Conservation (phyloP, 2,329 filamentous ascomycete species). For the Exophiala sideris region DNA sequence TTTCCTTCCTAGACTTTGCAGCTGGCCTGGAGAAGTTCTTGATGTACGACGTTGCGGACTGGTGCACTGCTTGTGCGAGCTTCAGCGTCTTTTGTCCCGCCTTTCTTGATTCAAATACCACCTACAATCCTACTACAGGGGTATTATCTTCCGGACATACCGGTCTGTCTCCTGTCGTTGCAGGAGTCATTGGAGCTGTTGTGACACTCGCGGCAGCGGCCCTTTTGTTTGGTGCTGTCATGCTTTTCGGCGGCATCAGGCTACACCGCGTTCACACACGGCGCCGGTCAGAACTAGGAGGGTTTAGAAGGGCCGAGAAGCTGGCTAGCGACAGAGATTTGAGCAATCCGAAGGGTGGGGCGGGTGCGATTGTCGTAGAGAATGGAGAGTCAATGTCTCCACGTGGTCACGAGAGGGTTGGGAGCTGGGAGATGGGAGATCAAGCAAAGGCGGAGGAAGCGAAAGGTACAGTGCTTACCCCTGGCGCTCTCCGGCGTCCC, state of each 20-base stretch:
- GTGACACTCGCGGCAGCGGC: conserved; percentile 48
- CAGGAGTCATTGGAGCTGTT: conserved; percentile 56
- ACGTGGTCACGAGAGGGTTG: conserved; percentile 51
- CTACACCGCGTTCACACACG: conserved; percentile 37
- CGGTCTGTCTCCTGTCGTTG: conserved; percentile 40
- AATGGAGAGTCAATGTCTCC: conserved; percentile 27
- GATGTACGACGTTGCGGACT: conserved; percentile 45
- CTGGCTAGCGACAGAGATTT: conserved; percentile 55
- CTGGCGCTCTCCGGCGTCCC: conserved; percentile 29
- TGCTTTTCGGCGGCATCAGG: conserved; percentile 45
- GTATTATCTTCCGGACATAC: conserved; percentile 4
- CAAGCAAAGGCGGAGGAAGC: conserved; percentile 20
- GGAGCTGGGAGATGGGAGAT: conserved; percentile 55
- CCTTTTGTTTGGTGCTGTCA: conserved; percentile 38
- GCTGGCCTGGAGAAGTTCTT: conserved; percentile 43
- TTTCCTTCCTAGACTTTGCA: conserved; percentile 52
- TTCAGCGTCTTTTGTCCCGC: conserved; percentile 51
- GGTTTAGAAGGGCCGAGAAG: conserved; percentile 56
- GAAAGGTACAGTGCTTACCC: conserved; percentile 15
- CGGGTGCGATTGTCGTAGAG: conserved; percentile 33
- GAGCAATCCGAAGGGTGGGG: conserved; percentile 43
- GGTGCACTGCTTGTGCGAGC: conserved; percentile 52
- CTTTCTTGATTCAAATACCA: conserved; percentile 27
- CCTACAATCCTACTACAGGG: conserved; percentile 6
- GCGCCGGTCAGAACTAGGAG: conserved; percentile 44